These are phyloP conservation scores for Taiozyma sp. DNA, from an alignment of 1,139 yeast species.

Conservation along the genomic window DNA sequence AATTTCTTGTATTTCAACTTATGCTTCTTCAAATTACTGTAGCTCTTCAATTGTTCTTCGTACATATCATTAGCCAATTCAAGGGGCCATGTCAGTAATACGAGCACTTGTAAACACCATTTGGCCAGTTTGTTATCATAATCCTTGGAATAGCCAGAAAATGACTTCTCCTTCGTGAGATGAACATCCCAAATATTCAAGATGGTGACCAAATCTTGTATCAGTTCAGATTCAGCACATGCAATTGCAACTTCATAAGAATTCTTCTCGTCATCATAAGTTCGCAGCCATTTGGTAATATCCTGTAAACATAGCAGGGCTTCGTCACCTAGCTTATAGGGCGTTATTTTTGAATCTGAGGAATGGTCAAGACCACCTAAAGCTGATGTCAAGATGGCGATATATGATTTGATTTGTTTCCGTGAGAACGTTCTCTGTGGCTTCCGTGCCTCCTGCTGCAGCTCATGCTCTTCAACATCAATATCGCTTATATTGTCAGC, in stretches of 20 bases:
- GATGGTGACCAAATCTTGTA: constrained; percentile 74
- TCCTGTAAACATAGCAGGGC: constrained; percentile 71
- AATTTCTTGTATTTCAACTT: constrained; percentile 72
- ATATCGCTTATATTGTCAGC: constrained; percentile 9
- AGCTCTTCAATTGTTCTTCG: constrained; percentile 49
- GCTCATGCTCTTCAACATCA: neutral
- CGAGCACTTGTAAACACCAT: constrained; percentile 73
- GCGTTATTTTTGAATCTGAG: constrained; percentile 37
- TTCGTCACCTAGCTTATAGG: constrained; percentile 84
- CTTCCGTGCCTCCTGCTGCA: neutral
- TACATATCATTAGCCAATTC: constrained; percentile 48
- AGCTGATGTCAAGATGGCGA: constrained; percentile 70
- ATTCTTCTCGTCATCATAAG: constrained; percentile 70
- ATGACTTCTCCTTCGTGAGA: constrained; percentile 21
- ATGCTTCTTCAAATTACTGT: constrained; percentile 56
- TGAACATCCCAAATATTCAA: constrained; percentile 71
- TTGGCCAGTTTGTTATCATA: constrained; percentile 59
- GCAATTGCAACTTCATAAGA: constrained; percentile 84
- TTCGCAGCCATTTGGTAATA: constrained; percentile 78
- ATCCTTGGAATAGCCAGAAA: constrained; percentile 26
- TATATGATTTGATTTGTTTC: constrained; percentile 46
- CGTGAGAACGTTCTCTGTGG: constrained; percentile 6
- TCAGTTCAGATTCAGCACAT: constrained; percentile 75
- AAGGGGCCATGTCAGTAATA: constrained; percentile 84
- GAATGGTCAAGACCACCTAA: constrained; percentile 77